These are phyloP conservation scores for Pythium aphanidermatum DNA, from an alignment of 352 stramenopile species.

Conservation along the genomic window DNA sequence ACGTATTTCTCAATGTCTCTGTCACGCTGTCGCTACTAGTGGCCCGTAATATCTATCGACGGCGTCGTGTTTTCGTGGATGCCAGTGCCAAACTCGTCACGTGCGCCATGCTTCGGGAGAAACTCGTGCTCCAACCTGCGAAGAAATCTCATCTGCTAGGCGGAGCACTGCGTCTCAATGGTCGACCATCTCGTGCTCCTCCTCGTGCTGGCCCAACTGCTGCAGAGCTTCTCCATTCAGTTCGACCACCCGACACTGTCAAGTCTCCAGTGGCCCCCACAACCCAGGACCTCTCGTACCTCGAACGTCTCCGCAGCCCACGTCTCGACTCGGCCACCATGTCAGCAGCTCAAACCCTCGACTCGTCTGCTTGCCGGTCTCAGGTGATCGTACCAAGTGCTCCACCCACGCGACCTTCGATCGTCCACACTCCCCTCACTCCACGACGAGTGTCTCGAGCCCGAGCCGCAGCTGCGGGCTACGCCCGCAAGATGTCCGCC, in stretches of 20 bases:
- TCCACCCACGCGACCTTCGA: too few relatives aligned
- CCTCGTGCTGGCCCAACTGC: too few relatives aligned
- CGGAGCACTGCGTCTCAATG: not conserved
- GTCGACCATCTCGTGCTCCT: too few relatives aligned
- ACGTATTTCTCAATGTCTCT: constrained; percentile 22
- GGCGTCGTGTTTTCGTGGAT: not conserved
- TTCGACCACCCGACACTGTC: not conserved
- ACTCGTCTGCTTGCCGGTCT: too few relatives aligned
- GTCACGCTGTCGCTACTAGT: constrained; percentile 3
- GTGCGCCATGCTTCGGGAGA: constrained; percentile 2
- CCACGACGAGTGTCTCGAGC: not conserved
- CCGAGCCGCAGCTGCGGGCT: not conserved
- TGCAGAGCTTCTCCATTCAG: not conserved
- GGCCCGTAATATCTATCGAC: constrained; percentile 2
- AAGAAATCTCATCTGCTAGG: not conserved
- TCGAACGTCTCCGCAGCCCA: not conserved
- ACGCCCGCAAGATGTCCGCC: not conserved
- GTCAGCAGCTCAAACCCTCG: too few relatives aligned
- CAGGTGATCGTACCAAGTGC: too few relatives aligned
- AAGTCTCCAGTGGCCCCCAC: not conserved
- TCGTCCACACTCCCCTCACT: too few relatives aligned
- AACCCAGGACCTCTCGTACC: not conserved
- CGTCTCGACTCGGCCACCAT: too few relatives aligned
- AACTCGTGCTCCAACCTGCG: constrained; percentile 2
- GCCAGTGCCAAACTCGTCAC: constrained; percentile 7